These are phyloP conservation scores for Lotmaria passim DNA, from an alignment of 208 protist genomes.

Conservation along the genomic window DNA sequence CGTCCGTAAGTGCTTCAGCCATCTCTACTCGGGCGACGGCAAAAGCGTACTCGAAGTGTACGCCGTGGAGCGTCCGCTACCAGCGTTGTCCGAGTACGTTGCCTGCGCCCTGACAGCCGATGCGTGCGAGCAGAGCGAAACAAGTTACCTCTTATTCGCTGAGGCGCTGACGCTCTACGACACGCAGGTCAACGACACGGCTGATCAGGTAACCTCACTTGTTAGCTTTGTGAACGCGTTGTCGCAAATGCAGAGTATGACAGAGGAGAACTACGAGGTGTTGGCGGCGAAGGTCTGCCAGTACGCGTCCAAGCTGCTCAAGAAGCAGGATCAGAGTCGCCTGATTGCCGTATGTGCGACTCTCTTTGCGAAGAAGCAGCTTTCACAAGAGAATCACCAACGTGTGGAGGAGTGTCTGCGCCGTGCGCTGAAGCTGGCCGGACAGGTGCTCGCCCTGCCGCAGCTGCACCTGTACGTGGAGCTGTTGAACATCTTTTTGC, in stretches of 20 bases:
- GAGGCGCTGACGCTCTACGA: slow-evolving; percentile 96
- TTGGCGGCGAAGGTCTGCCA: slow-evolving; percentile 90
- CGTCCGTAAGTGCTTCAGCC: slow-evolving; percentile 45
- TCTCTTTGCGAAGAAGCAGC: slow-evolving; percentile 88
- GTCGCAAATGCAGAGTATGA: slow-evolving; percentile 44
- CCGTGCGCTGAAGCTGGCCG: slow-evolving; percentile 92
- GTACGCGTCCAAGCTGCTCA: slow-evolving; percentile 90
- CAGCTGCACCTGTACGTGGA: slow-evolving; percentile 94
- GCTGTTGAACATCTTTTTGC: slow-evolving; percentile 94
- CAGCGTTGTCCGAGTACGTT: slow-evolving; percentile 90
- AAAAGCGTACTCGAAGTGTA: slow-evolving; percentile 81
- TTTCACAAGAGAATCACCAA: slow-evolving; percentile 65
- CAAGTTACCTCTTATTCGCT: slow-evolving; percentile 90
- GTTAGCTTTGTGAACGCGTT: slow-evolving; percentile 76
- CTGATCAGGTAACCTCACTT: slow-evolving; percentile 85
- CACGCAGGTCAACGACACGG: slow-evolving; percentile 82
- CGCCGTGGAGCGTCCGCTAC: slow-evolving; percentile 40
- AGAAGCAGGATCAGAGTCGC: slow-evolving; percentile 92
- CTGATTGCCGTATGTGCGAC: slow-evolving; percentile 79
- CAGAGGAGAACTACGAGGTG: slow-evolving; percentile 93
- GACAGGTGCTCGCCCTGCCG: slow-evolving; percentile 72
- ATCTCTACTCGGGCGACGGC: slow-evolving; percentile 74
- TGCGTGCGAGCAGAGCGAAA: slow-evolving; percentile 67
- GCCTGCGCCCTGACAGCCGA: slow-evolving; percentile 83
- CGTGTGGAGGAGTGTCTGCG: slow-evolving; percentile 94